phyloP scores from a whole-genome alignment of 2,329 filamentous ascomycete species.

The Aureobasidium uvarum region DNA sequence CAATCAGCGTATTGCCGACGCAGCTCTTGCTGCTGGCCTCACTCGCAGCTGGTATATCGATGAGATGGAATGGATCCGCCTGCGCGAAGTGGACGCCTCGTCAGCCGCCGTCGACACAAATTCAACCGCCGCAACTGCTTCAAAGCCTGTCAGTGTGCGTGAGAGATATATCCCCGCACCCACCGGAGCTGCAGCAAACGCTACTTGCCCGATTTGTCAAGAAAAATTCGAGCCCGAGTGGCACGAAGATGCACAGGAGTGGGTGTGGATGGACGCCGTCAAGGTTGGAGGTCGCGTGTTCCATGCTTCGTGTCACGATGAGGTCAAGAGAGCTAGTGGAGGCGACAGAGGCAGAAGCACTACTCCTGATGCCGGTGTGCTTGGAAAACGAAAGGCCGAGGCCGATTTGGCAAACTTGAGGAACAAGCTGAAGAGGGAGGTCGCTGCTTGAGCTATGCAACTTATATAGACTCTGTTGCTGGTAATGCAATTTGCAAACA shows the following conservation, averaged over 20 bases:
- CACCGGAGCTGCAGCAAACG: constrained; percentile 62
- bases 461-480: background rate
- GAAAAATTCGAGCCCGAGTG: constrained; percentile 91
- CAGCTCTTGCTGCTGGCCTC: constrained; percentile 72
- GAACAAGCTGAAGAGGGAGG: constrained; percentile 23
- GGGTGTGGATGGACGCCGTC: constrained; percentile 91
- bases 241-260: constrained; percentile 91
- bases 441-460: constrained; percentile 5
- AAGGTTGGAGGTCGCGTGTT: constrained; percentile 76
- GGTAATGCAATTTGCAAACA: background rate
- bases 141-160: constrained; percentile 55
- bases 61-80: constrained; percentile 88
- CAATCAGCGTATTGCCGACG: constrained; percentile 83
- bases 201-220: constrained; percentile 88
- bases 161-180: constrained; percentile 79
- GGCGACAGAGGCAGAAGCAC: constrained; percentile 35
- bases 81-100: constrained; percentile 71
- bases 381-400: constrained; percentile 40
- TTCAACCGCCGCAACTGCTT: background rate
- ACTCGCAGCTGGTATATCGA: constrained; percentile 95
- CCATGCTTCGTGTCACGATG: constrained; percentile 82
- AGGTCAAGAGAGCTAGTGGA: constrained; percentile 45
- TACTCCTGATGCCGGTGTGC: constrained; percentile 34
- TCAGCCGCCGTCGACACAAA: constrained; percentile 43
- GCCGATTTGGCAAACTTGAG: constrained; percentile 15